These are phyloP conservation scores for Endoconidiophora laricicola DNA, from an alignment of 2,329 filamentous ascomycete species.

Conservation along the genomic window DNA sequence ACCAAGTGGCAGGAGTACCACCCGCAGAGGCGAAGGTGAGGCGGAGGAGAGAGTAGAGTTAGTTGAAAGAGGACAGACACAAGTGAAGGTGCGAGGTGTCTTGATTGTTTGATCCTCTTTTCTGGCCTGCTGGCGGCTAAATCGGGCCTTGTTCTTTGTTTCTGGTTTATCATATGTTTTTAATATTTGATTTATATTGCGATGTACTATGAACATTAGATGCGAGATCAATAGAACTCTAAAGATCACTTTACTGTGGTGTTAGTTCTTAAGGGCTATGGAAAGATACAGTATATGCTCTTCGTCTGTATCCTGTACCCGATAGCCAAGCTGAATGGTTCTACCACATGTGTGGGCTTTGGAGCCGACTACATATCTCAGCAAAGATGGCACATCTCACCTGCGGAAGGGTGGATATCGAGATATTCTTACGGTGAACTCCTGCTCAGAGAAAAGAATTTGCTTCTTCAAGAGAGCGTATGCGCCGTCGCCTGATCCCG, in stretches of 20 bases:
- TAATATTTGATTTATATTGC: too few species aligned
- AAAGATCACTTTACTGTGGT: too few species aligned
- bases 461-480: conserved; percentile 43
- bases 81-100: too few species aligned
- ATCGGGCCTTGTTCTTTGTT: too few species aligned
- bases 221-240: too few species aligned
- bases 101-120: too few species aligned
- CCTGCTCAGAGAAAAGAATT: conserved; percentile 39
- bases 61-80: too few species aligned
- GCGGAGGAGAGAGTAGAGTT: neutral
- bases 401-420: conserved; percentile 47
- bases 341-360: conserved; percentile 45
- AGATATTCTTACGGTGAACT: conserved; percentile 44
- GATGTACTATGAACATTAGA: too few species aligned
- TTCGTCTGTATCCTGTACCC: conserved; percentile 39
- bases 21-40: neutral
- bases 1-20: too few species aligned
- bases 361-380: conserved; percentile 49
- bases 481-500: conserved; percentile 47
- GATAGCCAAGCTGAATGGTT: conserved; percentile 33
- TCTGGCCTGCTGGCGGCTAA: too few species aligned
- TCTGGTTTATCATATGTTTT: too few species aligned
- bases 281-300: conserved; percentile 43
- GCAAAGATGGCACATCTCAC: conserved; percentile 45
- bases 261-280: too few species aligned